phyloP scores from a whole-genome alignment of 495 filamentous ascomycete genomes.

The Penicillium antarcticum region DNA sequence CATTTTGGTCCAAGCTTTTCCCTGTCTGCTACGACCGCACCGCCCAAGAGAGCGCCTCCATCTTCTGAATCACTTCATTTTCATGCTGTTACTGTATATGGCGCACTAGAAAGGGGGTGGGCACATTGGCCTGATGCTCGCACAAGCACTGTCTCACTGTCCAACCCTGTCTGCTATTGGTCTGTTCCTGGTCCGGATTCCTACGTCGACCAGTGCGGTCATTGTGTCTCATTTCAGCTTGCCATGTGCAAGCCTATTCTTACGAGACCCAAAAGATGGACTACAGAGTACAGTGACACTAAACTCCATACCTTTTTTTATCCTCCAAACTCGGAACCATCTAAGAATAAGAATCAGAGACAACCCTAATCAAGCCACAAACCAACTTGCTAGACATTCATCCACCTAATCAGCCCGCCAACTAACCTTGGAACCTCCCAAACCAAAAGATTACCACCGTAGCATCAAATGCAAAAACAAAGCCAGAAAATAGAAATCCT shows the following conservation, averaged over 20 bases:
- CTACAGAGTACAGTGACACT: too few species aligned
- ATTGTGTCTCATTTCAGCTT: slow-evolving; percentile 8
- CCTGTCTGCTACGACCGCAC: slow-evolving; percentile 35
- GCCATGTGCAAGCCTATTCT: slow-evolving; percentile 6
- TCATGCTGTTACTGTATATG: neutral
- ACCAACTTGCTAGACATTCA: neutral
- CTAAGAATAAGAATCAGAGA: neutral
- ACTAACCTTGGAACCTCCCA: neutral
- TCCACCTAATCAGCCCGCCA: neutral
- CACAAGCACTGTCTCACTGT: neutral
- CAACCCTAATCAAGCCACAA: neutral
- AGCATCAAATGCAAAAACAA: neutral
- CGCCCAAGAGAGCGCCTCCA: slow-evolving; percentile 27
- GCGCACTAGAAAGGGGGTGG: neutral
- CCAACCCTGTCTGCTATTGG: neutral
- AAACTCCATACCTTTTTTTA: neutral
- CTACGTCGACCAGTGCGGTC: slow-evolving; percentile 3
- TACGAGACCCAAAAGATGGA: neutral
- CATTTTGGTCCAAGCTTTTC: slow-evolving; percentile 36
- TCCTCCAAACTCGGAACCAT: neutral
- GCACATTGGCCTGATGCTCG: neutral
- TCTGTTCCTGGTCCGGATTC: neutral
- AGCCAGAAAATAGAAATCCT: neutral
- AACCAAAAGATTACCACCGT: neutral
- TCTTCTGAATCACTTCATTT: slow-evolving; percentile 4